A percentile compares a stretch with the other conserved stretches of the same genome.
Conservation (phyloP, 2,329 filamentous ascomycete genomes). For the Claviceps digitariae region DNA sequence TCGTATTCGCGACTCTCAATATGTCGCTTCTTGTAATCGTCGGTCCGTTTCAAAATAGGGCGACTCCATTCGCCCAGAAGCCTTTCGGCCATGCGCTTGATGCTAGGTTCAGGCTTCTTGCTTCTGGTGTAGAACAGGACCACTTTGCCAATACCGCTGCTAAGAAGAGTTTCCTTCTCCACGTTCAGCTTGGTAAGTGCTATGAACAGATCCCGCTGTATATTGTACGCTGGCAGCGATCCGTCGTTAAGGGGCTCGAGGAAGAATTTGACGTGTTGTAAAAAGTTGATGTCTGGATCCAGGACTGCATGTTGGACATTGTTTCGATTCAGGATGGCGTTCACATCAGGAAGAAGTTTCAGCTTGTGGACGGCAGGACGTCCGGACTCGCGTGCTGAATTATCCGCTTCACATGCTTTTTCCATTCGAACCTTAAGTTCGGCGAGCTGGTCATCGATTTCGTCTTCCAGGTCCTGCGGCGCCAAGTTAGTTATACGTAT, state of each 20-base stretch:
- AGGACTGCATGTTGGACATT: slow-evolving; percentile 73
- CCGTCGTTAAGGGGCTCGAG: slow-evolving; percentile 90
- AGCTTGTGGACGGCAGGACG: slow-evolving; percentile 85
- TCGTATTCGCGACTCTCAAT: slow-evolving; percentile 51
- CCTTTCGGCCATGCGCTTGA: slow-evolving; percentile 88
- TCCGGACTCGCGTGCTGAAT: slow-evolving; percentile 62
- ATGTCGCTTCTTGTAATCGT: slow-evolving; percentile 82
- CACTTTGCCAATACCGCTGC: slow-evolving; percentile 90
- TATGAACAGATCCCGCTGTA: slow-evolving; percentile 85
- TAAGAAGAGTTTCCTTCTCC: slow-evolving; percentile 78
- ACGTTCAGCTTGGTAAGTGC: slow-evolving; percentile 71
- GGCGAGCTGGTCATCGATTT: slow-evolving; percentile 81
- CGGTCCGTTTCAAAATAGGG: slow-evolving; percentile 82
- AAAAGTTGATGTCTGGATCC: slow-evolving; percentile 87
- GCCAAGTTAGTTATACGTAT: slow-evolving; percentile 5
- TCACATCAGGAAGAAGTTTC: slow-evolving; percentile 82
- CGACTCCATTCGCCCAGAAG: slow-evolving; percentile 93
- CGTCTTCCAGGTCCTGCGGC: slow-evolving; percentile 71
- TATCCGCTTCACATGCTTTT: slow-evolving; percentile 74
- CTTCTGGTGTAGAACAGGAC: slow-evolving; percentile 95
- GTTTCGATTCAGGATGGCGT: slow-evolving; percentile 77
- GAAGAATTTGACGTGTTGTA: slow-evolving; percentile 94
- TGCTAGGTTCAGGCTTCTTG: slow-evolving; percentile 72
- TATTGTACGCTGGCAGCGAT: slow-evolving; percentile 88
- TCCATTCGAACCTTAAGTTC: slow-evolving; percentile 84